Base-by-base conservation (phyloP, 2,329 filamentous ascomycete genomes). In the Hymenoscyphus scutula region DNA sequence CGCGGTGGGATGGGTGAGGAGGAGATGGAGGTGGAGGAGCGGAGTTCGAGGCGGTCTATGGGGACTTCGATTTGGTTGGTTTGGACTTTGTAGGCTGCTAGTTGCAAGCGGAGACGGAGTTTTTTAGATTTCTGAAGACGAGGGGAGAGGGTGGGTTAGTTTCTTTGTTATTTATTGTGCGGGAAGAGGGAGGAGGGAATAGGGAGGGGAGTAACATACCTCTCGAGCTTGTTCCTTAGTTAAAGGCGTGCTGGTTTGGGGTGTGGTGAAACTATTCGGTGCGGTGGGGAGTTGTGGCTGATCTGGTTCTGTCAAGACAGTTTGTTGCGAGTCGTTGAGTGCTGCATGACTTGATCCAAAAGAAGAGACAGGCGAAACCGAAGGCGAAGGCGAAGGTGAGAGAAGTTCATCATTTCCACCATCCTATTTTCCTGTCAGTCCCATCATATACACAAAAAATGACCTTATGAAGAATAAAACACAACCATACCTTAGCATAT, bases 1-100 rank as follows among this genome's bases (percentile, higher is more conserved):
- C 38, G 19, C 57, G 32, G 29, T 32, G 23, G 25, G 23, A 32
- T 19, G 53, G 25, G 61, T 13, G 64, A 59, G 19, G 56, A 66
- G 19, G 69, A 48, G 41, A 62, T 61, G 65, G 64, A 62, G 54
- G 62, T n/a, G n/a, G n/a, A 62, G 30, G 58, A 63, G 63, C 76
- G 74, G 56, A 78, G 72, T 69, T 86, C 78, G 23, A 92, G 79
- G 54, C 84, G 76, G 61, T 86, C 80, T 64, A 91, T 81, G 1
- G 89, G 87, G 30, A 90, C 80, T 62, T 83, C 78, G 60, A 86
- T 82, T 75, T 93, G 90, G 64, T 89, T 86, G 1, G 89, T 92
- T 62, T 82, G 83, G 67, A 93, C 80, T 76, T 92, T 92, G 79
- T 92, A 92, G 71, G 83, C 84, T 15, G 89, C 90, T 23, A 92